Evolutionary conservation across 306 rosid species (phyloP), one percentile per base, ranked within the genome.

Genomic region (Senna siamea): DNA sequence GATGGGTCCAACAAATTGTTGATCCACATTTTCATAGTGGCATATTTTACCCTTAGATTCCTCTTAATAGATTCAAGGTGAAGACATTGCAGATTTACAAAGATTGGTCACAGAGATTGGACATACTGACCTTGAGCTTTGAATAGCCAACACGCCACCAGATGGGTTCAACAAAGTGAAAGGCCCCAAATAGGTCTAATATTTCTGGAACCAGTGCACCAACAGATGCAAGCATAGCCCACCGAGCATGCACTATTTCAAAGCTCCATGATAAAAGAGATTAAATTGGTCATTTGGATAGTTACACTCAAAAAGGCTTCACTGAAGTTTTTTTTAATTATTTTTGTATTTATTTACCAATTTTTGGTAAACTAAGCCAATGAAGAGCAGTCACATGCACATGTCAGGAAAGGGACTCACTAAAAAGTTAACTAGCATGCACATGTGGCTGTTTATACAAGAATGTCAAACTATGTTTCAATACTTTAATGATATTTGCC

Each of bases 91-190:
- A 26, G 3, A 26, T 26, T 26, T 26, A 26, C 19, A 70, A 28
- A 75, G 52, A 73, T 73, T 46, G 53, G 37, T 59, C 34, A 50
- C 52, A 20, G 65, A 37, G 72, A 43, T 32, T 12, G 17, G 41
- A 59, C 18, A 54, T 72, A 67, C 76, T 66, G 54, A 91, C 98
- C 97, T 87, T 81, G 80, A 93, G 94, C 78, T 93, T 93, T 44
- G 98, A 88, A 85, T 91, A 93, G 66, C 97, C 98, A 76, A 91
- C 98, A 54, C 94, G 89, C 98, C 98, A 89, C 98, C 98, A 93
- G 32, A 93, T 87, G 37, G 98, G 97, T 81, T 93, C 97, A 15
- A 76, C 92, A 74, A 93, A 93, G 86, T 93, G 94, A 87, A 89
- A 88, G 72, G 87, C 84, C 80, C 97, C 97, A 44, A 54, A 66